Percentiles rank a stretch among this genome's conserved stretches.
Evolutionary conservation across 1,284 basidiomycete genomes (phyloP).

Genomic region (Apiotrichum porosum): DNA sequence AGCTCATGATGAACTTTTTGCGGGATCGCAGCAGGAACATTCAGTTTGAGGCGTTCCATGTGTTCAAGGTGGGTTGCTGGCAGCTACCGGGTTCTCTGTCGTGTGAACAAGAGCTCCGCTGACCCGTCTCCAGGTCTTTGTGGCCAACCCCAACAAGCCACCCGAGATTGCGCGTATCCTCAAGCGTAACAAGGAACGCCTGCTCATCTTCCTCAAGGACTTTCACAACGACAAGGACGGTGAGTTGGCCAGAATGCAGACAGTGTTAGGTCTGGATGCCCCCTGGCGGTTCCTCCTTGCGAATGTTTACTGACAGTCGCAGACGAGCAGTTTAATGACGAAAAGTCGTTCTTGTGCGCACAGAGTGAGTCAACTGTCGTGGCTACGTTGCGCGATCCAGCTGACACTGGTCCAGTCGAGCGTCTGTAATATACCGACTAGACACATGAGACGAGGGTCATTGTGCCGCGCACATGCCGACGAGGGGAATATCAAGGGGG

Average conservation of each 20-base stretch:
- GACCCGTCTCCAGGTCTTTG: constrained; percentile 69
- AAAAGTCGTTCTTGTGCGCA: constrained; percentile 91
- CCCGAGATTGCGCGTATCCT: constrained; percentile 89
- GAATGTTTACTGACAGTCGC: not conserved
- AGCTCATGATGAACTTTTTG: constrained; percentile 99
- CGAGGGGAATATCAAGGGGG: no score
- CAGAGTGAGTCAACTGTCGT: constrained; percentile 58
- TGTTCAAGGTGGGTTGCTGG: constrained; percentile 77
- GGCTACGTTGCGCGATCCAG: not conserved
- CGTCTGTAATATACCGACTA: constrained; percentile 10
- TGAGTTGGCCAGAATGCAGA: constrained; percentile 47
- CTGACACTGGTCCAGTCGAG: constrained; percentile 10
- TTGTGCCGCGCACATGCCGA: no score
- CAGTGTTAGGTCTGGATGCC: no score
- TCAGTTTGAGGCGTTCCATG: constrained; percentile 99
- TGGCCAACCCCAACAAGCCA: constrained; percentile 98
- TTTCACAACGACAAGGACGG: constrained; percentile 99
- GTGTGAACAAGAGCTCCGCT: no score
- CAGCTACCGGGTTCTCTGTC: not conserved
- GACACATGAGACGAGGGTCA: no score
- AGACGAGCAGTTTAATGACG: constrained; percentile 96
- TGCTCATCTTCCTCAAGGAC: constrained; percentile 78
- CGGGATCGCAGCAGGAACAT: constrained; percentile 98
- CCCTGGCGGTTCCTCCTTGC: no score
- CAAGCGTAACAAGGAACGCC: constrained; percentile 86